Base-by-base conservation (phyloP, 306 rosid species). In the Neltuma alba region DNA sequence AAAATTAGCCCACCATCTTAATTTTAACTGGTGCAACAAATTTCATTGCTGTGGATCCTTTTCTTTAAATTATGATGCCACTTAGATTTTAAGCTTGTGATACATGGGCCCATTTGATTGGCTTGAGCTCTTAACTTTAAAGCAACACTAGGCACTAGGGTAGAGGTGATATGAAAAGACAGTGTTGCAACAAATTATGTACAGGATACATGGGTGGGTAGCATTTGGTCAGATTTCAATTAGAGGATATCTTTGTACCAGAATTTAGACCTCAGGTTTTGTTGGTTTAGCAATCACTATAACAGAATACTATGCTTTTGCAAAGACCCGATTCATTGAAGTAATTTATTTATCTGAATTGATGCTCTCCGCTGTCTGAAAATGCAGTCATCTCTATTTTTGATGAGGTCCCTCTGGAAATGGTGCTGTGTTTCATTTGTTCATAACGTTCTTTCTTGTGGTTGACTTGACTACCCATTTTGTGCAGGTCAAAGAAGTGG, bases 401-500 rank as follows among this genome's bases (percentile, higher is more conserved):
- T 34, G 20, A 2, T 23, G 73, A 36, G 41, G 36, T 74, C 20
- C 57, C 55, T 69, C 16, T 41, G 9, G 58, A 23, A 34, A 40
- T 68, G 9, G 13, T 54, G 9, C 2, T 78, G 55, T 34, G 55
- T 36, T 54, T 64, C 9, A 1, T 7, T n/a, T 41, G 16, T 36
- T 12, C 20, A 16, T 76, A 44, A 44, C 52, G 3, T 34, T 34
- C 18, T 50, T 67, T 20, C 61, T n/a, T 68, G 12, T 78, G 55
- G 62, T 60, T 87, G 80, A 78, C 78, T 78, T 63, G 48, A 60
- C 20, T 60, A 16, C 66, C 36, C 67, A 28, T 81, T 41, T 72
- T 70, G 21, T 25, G 68, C 72, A 95, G 99, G 98, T 95, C 82
- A 90, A 95, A 85, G 98, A 95, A 89, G 97, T 95, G 58, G 98